Conservation (phyloP, 768 basidiomycete species). For the Filobasidium floriforme region DNA sequence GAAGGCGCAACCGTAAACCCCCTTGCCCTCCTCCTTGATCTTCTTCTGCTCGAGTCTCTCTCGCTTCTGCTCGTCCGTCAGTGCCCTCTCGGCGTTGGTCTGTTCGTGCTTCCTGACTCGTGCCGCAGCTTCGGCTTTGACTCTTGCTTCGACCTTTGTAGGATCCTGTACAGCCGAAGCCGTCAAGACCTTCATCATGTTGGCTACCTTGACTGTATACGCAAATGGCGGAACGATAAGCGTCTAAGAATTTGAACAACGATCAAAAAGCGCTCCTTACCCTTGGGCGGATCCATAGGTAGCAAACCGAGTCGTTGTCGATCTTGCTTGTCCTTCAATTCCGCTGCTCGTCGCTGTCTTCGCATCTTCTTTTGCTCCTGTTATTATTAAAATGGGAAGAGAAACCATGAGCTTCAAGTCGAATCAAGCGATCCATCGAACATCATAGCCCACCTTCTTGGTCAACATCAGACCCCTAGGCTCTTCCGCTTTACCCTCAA, state of each 20-base stretch:
- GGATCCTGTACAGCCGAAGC: constrained; percentile 96
- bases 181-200: constrained; percentile 95
- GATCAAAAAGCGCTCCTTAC: constrained; percentile 46
- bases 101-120: constrained; percentile 83
- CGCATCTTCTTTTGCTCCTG: constrained; percentile 95
- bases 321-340: constrained; percentile 88
- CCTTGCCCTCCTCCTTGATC: constrained; percentile 77
- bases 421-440: neutral
- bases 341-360: constrained; percentile 75
- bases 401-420: neutral
- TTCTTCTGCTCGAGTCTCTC: constrained; percentile 85
- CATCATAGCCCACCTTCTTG: constrained; percentile 57
- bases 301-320: constrained; percentile 90
- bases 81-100: constrained; percentile 84
- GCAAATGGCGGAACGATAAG: no score
- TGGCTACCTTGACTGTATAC: constrained; percentile 72
- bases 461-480: constrained; percentile 85
- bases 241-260: constrained; percentile 1
- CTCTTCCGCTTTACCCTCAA: constrained; percentile 70
- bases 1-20: constrained; percentile 73
- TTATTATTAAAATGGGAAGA: constrained; percentile 10
- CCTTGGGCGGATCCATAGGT: constrained; percentile 92
- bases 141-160: constrained; percentile 91
- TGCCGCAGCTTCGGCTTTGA: constrained; percentile 84
- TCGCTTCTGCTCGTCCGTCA: constrained; percentile 78